These are phyloP conservation scores for Aspergillaceae sp. DNA, from an alignment of 2,329 filamentous ascomycete species.

Conservation along the genomic window DNA sequence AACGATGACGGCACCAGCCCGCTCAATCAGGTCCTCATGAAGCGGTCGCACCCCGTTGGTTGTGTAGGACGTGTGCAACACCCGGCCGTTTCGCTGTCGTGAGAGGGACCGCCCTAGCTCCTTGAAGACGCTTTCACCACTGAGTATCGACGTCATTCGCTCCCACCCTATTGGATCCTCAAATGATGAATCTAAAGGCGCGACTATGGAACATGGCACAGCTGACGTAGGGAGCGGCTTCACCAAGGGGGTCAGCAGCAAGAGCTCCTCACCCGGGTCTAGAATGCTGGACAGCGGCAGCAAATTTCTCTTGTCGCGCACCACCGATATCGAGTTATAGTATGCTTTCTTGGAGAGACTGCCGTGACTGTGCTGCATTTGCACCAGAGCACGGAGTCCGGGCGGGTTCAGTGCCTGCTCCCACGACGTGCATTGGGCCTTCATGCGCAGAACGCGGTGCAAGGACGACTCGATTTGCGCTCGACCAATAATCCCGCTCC, in stretches of 20 bases:
- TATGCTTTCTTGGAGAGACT: slow-evolving; percentile 77
- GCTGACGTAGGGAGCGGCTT: slow-evolving; percentile 88
- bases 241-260: slow-evolving; percentile 78
- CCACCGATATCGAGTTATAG: slow-evolving; percentile 84
- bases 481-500: slow-evolving; percentile 80
- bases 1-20: slow-evolving; percentile 79
- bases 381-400: slow-evolving; percentile 65
- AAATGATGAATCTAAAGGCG: slow-evolving; percentile 39
- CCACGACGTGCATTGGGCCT: slow-evolving; percentile 82
- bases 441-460: slow-evolving; percentile 67
- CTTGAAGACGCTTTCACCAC: slow-evolving; percentile 83
- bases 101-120: slow-evolving; percentile 84
- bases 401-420: slow-evolving; percentile 80
- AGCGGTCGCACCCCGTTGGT: slow-evolving; percentile 86
- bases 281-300: slow-evolving; percentile 75
- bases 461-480: slow-evolving; percentile 73
- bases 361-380: slow-evolving; percentile 74
- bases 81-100: slow-evolving; percentile 71
- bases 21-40: slow-evolving; percentile 84
- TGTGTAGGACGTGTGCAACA: slow-evolving; percentile 90
- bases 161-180: slow-evolving; percentile 48
- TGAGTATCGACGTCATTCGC: slow-evolving; percentile 62
- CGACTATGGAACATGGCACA: slow-evolving; percentile 59
- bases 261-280: slow-evolving; percentile 76
- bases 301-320: slow-evolving; percentile 77